Evolutionary conservation across 1,284 basidiomycete genomes (phyloP), one percentile per base, ranked within the genome.

Genomic region (Ceratobasidium sp.): DNA sequence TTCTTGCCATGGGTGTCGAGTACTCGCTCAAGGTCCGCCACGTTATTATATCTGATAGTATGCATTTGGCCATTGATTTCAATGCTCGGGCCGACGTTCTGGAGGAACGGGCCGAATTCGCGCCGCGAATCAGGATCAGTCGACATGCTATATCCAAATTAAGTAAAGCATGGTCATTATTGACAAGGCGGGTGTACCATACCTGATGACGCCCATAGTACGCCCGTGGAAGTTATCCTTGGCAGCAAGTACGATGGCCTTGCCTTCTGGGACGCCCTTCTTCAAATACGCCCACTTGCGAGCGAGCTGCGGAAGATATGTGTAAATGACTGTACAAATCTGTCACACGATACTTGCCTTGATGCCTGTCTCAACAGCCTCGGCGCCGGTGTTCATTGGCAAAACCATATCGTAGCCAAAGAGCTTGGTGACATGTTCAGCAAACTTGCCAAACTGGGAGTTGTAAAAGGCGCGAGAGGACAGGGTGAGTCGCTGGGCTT

Each of bases 331-430:
- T 36, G 1, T 21, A 48, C 6, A 32, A 12, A 4, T 48, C 5
- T 59, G 14, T 34, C n/a, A 28, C 36, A 12, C 12, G 21, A 23
- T 77, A 36, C 79, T 77, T 45, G 97, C 85, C 85, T 94, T 94
- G 76, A 92, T 77, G n/a, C 85, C 84, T 0, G 96, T 97, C 84
- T 99, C 96, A 74, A 99, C 97, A 8, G 97, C 97, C 80, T 99
- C 97, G 1, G 96, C 96, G 50, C 97, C 97, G 0, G 97, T 99
- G 86, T 99, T 99, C 96, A 99, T 98, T 26, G 97, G 97, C n/a
- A 99, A 86, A 10, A 98, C 94, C 90, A 96, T 96, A 74, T 94
- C 93, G 79, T 93, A 97, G 16, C 90, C 91, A 78, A 96, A 94
- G 82, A 94, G 86, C 76, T 88, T 82, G 14, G 93, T 96, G 72